These are phyloP conservation scores for Aspergillus brunneoviolaceus DNA, from an alignment of 2,329 filamentous ascomycete species.

Conservation along the genomic window DNA sequence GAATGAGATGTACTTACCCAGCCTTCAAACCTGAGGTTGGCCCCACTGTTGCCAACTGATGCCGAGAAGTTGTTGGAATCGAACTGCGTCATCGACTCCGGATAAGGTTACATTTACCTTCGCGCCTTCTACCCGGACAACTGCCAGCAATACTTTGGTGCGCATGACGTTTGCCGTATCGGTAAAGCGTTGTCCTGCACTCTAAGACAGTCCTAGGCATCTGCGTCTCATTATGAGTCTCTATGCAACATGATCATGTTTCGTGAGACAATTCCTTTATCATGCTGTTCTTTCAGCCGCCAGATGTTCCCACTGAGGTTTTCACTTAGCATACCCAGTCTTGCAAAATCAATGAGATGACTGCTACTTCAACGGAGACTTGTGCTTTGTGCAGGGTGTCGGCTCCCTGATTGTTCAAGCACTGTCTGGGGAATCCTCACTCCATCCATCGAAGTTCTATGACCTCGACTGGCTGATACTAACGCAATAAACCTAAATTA, in stretches of 20 bases:
- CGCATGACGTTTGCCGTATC: background rate
- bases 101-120: constrained; percentile 6
- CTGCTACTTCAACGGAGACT: background rate
- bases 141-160: background rate
- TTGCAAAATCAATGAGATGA: background rate
- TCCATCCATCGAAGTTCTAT: no score
- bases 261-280: background rate
- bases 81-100: constrained; percentile 6
- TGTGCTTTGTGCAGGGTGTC: background rate
- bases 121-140: background rate
- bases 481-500: no score
- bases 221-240: background rate
- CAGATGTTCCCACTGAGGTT: background rate
- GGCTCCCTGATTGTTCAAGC: background rate
- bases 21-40: background rate
- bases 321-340: no score
- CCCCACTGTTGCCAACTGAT: background rate
- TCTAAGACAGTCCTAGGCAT: background rate
- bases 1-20: background rate
- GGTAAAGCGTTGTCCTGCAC: background rate
- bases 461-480: background rate
- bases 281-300: background rate
- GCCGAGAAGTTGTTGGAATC: background rate
- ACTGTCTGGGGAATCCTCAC: background rate
- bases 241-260: background rate